These are phyloP conservation scores for Nicotiana undulata DNA, from an alignment of 257 asterid species.

Conservation along the genomic window DNA sequence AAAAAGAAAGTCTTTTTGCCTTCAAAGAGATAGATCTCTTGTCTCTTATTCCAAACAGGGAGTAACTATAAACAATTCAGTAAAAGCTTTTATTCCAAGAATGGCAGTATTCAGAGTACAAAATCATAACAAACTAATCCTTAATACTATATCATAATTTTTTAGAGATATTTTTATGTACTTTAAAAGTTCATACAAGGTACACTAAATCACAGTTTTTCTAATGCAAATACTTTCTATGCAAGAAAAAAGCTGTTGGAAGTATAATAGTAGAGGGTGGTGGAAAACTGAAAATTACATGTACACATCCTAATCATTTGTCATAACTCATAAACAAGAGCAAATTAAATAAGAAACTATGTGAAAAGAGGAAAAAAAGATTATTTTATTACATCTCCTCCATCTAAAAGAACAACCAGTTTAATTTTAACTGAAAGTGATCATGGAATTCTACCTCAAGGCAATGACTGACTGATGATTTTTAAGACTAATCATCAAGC, in stretches of 20 bases:
- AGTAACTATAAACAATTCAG: background rate
- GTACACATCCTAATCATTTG: background rate
- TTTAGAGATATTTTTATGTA: background rate
- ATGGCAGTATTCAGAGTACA: background rate
- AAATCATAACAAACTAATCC: background rate
- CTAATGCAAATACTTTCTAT: background rate
- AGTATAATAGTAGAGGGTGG: background rate
- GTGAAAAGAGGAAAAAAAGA: background rate
- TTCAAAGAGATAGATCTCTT: background rate
- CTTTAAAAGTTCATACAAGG: background rate
- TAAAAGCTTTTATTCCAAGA: background rate
- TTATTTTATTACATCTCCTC: background rate
- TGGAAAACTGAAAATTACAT: background rate
- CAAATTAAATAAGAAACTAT: background rate
- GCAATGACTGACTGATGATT: background rate
- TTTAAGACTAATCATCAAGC: too few relatives aligned
- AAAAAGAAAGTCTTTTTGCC: background rate
- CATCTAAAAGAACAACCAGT: background rate
- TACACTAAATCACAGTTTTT: background rate
- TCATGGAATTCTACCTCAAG: background rate
- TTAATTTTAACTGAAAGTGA: background rate
- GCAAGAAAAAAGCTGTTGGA: background rate
- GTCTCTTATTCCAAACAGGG: background rate
- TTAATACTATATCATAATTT: background rate
- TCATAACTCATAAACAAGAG: background rate